Evolutionary conservation across 1,284 basidiomycete genomes (phyloP), one percentile per base, ranked within the genome.

Genomic region (Sphaerobolus stellatus): DNA sequence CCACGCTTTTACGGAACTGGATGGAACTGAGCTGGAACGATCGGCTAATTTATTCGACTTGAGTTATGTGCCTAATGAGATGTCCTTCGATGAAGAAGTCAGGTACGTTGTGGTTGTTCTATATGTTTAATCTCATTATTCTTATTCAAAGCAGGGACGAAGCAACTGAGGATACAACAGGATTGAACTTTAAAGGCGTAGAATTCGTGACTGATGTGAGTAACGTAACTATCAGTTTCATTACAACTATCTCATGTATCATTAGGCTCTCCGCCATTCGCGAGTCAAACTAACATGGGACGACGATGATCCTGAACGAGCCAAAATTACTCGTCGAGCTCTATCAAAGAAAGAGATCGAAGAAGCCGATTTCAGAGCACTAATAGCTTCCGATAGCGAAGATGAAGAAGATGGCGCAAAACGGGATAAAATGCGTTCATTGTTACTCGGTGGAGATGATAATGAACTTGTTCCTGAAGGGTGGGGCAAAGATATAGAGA

Each of bases 251-350:
- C 33, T 40, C 4, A 53, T 20, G 24, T 43, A 13, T n/a, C 5
- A 44, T 2, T 60, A 96, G 92, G 95, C 95, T 6, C 82, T 99
- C n/a, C 88, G 97, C 7, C 95, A 99, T 69, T 99, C 97, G 13
- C 95, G 94, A 74, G 96, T 99, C 61, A 96, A 92, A 66, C 79
- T 99, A 25, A 98, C 96, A 8, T 99, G 97, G 97, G 97, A 99
- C 66, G 92, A 95, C 60, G 97, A 99, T 70, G 96, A 99, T 64
- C 88, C 92, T 2, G 90, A 96, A 66, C 88, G 97, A 18, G 81
- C 78, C 57, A 85, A 86, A 56, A 65, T 97, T 45, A 93, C 92
- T 9, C 84, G 94, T 49, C 83, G 92, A 40, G 74, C 79, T 13
- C 75, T 97, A 50, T 84, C 89, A 0, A 82, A 83, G 52, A 86